Evolutionary conservation across 2,329 filamentous ascomycete genomes (phyloP).

Genomic region (Aspergillus viridinutans): DNA sequence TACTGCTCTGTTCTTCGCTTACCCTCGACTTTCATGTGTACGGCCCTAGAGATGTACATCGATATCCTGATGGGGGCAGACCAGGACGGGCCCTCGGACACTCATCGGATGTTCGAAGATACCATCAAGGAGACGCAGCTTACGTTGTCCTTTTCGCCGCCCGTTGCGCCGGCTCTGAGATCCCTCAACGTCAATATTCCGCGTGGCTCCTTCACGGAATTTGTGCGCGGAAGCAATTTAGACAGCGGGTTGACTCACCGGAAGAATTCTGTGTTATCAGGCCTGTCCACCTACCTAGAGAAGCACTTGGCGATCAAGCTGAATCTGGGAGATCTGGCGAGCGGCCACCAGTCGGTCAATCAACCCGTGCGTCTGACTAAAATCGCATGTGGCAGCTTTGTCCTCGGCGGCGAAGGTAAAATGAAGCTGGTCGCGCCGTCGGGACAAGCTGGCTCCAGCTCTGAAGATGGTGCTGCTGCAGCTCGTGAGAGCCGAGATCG

Average conservation of each 20-base stretch:
- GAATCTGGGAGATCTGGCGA: conserved; percentile 22
- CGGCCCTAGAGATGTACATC: conserved; percentile 39
- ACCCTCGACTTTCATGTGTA: conserved; percentile 43
- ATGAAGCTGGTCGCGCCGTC: conserved; percentile 34
- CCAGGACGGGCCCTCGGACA: neutral
- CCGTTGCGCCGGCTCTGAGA: conserved; percentile 32
- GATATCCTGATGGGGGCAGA: conserved; percentile 7
- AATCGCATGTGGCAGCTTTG: conserved; percentile 37
- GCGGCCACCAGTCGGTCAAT: conserved; percentile 4
- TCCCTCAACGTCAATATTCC: conserved; percentile 33
- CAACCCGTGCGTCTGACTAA: conserved; percentile 34
- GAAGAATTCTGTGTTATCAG: conserved; percentile 19
- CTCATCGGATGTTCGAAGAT: conserved; percentile 21
- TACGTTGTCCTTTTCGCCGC: conserved; percentile 34
- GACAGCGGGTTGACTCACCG: conserved; percentile 5
- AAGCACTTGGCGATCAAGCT: conserved; percentile 39
- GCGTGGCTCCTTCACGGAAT: conserved; percentile 21
- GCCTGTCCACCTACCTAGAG: conserved; percentile 33
- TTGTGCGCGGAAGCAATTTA: conserved; percentile 12
- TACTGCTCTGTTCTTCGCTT: conserved; percentile 44
- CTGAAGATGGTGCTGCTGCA: conserved; percentile 12
- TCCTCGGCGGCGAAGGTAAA: conserved; percentile 35
- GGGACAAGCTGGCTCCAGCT: conserved; percentile 10
- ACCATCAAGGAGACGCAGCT: conserved; percentile 38
- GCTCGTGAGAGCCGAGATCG: conserved; percentile 12